phyloP scores from a whole-genome alignment of 208 protist genomes.

The Leishmania gerbilli region DNA sequence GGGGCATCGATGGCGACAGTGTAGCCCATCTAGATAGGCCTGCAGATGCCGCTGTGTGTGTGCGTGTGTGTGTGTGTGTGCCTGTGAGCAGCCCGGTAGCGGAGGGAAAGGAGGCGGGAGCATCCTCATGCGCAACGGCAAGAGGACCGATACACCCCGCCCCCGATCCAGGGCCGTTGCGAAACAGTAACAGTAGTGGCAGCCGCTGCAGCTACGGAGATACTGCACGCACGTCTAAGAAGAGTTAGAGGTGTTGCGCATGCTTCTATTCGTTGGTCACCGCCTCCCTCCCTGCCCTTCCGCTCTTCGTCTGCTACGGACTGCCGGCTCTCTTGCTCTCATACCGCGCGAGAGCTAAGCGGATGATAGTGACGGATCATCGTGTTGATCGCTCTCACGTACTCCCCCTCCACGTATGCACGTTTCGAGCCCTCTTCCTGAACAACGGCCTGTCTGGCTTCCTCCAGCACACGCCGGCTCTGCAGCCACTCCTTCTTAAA shows the following conservation, averaged over 20 bases:
- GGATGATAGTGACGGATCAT: conserved; percentile 35
- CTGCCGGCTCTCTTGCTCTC: neutral
- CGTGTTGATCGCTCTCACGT: conserved; percentile 27
- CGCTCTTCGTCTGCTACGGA: neutral
- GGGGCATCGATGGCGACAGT: neutral
- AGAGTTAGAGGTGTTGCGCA: neutral
- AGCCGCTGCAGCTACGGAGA: neutral
- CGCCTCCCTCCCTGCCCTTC: neutral
- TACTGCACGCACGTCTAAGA: neutral
- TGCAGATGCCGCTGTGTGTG: neutral
- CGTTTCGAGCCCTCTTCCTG: conserved; percentile 35
- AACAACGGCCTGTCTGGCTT: conserved; percentile 57
- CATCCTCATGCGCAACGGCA: neutral
- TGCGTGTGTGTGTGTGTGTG: no score
- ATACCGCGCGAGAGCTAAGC: neutral
- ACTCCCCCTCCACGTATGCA: conserved; percentile 34
- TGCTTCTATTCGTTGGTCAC: neutral
- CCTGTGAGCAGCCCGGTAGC: neutral
- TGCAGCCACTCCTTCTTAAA: conserved; percentile 88
- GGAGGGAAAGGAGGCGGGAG: neutral
- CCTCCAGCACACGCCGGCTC: conserved; percentile 60
- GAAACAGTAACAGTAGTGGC: neutral
- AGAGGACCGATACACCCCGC: neutral
- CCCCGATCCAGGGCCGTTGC: neutral
- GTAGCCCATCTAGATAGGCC: neutral